Percentiles rank a stretch among this genome's conserved stretches.
These are phyloP conservation scores for Berberis vulgaris DNA, from an alignment of 164 flowering plant genomes.

Conservation along the genomic window DNA sequence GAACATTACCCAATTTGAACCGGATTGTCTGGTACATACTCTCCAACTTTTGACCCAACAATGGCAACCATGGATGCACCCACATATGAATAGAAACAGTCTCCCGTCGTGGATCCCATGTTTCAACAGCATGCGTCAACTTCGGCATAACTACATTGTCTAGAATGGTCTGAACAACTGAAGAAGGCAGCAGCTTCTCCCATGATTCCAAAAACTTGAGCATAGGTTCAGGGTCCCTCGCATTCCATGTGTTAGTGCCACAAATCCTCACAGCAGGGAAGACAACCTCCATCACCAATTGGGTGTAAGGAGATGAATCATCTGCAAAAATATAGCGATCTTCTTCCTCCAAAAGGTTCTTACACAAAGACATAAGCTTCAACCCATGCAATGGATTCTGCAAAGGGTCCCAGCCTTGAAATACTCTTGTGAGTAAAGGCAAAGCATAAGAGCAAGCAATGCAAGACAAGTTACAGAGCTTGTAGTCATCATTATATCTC, in stretches of 20 bases:
- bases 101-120: conserved; percentile 89
- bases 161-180: conserved; percentile 51
- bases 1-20: conserved; percentile 61
- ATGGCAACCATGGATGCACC: conserved; percentile 94
- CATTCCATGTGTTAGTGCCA: conserved; percentile 77
- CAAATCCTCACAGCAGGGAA: conserved; percentile 84
- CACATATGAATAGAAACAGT: conserved; percentile 80
- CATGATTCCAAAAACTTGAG: conserved; percentile 67
- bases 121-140: conserved; percentile 61
- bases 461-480: conserved; percentile 61
- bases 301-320: conserved; percentile 49
- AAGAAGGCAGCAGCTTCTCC: conserved; percentile 68
- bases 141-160: conserved; percentile 70
- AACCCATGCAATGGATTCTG: conserved; percentile 57
- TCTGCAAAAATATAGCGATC: conserved; percentile 40
- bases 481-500: conserved; percentile 52
- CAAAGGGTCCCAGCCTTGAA: conserved; percentile 93
- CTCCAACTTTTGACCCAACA: conserved; percentile 69
- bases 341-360: conserved; percentile 53
- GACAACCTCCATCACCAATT: conserved; percentile 65
- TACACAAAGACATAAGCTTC: conserved; percentile 57
- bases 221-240: conserved; percentile 90
- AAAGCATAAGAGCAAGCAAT: conserved; percentile 73
- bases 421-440: conserved; percentile 57
- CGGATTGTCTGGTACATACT: conserved; percentile 58